Evolutionary conservation across 2,329 filamentous ascomycete genomes (phyloP).

Genomic region (Fusarium ambrosium): DNA sequence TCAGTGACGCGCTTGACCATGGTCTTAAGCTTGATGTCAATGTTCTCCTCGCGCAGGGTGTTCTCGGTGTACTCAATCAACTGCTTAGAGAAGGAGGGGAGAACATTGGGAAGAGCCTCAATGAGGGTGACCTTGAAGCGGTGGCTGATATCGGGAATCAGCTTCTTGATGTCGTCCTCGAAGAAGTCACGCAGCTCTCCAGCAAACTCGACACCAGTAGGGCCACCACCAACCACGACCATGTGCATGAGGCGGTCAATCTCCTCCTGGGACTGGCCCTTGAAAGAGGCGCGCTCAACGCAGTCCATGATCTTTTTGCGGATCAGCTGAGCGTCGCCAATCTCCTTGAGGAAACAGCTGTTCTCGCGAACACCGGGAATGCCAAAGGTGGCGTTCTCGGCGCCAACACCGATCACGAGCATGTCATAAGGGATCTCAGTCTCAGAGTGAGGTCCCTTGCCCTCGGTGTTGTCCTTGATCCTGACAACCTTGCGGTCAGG

Average conservation of each 20-base stretch:
- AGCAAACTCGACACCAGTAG: slow-evolving; percentile 97
- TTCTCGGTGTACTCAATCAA: slow-evolving; percentile 99
- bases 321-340: slow-evolving; percentile 94
- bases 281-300: slow-evolving; percentile 98
- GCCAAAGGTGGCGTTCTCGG: slow-evolving; percentile 98
- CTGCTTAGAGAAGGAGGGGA: slow-evolving; percentile 99
- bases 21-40: slow-evolving; percentile 97
- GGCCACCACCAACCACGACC: slow-evolving; percentile 94
- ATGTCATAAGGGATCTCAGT: slow-evolving; percentile 98
- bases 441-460: slow-evolving; percentile 84
- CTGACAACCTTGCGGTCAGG: slow-evolving; percentile 88
- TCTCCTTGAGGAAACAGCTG: slow-evolving; percentile 99
- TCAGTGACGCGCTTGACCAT: slow-evolving; percentile 98
- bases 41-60: slow-evolving; percentile 98
- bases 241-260: slow-evolving; percentile 96
- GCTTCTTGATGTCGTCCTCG: slow-evolving; percentile 97
- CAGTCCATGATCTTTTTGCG: slow-evolving; percentile 99
- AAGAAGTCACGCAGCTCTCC: slow-evolving; percentile 99
- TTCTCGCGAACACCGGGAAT: slow-evolving; percentile 96
- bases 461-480: slow-evolving; percentile 92
- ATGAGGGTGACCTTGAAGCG: slow-evolving; percentile 98
- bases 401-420: slow-evolving; percentile 96
- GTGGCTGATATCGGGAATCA: slow-evolving; percentile 93
- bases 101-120: slow-evolving; percentile 94
- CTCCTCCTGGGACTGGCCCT: slow-evolving; percentile 91